phyloP scores from a whole-genome alignment of 129 eudicot genomes.

The Oenanthe sinensis region DNA sequence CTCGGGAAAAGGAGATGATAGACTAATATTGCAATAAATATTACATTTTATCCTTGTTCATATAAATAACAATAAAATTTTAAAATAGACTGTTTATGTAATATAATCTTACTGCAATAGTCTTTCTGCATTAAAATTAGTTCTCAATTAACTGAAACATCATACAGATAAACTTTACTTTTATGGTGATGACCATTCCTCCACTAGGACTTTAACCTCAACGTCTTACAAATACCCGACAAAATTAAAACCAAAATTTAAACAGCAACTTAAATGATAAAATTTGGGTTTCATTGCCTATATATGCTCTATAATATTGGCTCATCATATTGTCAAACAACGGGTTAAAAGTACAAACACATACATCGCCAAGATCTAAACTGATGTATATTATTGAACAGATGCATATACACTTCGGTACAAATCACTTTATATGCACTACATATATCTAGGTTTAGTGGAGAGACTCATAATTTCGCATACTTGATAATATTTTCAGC shows the following conservation, averaged over 20 bases:
- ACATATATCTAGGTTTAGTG: not conserved
- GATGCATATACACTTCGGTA: not conserved
- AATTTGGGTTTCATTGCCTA: not conserved
- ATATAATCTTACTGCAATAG: not conserved
- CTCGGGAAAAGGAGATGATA: not conserved
- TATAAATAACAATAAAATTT: not conserved
- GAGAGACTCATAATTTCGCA: conserved; percentile 41
- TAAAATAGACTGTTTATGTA: not conserved
- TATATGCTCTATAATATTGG: not conserved
- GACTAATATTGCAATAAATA: not conserved
- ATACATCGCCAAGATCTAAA: not conserved
- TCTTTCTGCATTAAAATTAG: not conserved
- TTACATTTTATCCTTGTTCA: not conserved
- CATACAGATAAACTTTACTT: not conserved
- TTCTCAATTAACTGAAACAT: not conserved
- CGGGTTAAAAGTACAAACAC: not conserved
- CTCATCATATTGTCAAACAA: not conserved
- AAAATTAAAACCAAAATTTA: not conserved
- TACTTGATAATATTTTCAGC: conserved; percentile 35
- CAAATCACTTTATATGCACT: not conserved
- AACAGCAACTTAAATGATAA: not conserved
- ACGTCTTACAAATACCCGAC: too few relatives aligned
- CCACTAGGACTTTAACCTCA: too few relatives aligned
- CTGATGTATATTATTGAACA: not conserved
- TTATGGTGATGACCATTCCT: too few relatives aligned